A percentile compares a stretch with the other conserved stretches of the same genome.
Evolutionary conservation across 73 alveolate genomes (phyloP).

Genomic region (Tetrahymena borealis): DNA sequence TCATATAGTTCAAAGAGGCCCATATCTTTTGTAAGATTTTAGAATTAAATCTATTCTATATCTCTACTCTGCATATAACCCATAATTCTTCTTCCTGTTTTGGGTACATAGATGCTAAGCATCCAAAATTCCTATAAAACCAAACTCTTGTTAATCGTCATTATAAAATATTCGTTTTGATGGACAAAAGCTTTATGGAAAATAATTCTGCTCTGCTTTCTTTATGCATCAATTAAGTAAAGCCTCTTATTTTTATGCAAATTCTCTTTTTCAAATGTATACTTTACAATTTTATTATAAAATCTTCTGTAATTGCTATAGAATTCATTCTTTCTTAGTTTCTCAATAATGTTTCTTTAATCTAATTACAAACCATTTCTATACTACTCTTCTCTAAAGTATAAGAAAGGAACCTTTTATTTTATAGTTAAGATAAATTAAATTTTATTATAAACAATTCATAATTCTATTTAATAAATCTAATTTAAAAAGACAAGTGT

Average conservation of each 20-base stretch:
- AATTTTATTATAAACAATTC: not conserved
- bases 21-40: not conserved
- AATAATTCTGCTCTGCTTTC: not conserved
- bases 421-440: not conserved
- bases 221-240: not conserved
- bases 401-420: not conserved
- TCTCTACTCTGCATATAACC: not conserved
- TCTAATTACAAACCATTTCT: not conserved
- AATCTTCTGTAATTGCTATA: not conserved
- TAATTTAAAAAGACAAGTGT: too few species aligned
- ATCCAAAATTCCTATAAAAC: not conserved
- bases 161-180: not conserved
- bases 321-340: not conserved
- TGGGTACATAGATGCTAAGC: not conserved
- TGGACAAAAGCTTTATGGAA: not conserved
- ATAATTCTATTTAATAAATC: too few species aligned
- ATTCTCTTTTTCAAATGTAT: not conserved
- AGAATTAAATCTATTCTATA: not conserved
- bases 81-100: not conserved
- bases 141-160: not conserved
- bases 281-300: not conserved
- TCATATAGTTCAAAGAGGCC: not conserved
- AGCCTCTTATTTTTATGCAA: not conserved
- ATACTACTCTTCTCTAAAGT: not conserved
- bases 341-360: not conserved